Evolutionary conservation across 805 yeast genomes (phyloP).

Genomic region (Isabelozyma rhagii): DNA sequence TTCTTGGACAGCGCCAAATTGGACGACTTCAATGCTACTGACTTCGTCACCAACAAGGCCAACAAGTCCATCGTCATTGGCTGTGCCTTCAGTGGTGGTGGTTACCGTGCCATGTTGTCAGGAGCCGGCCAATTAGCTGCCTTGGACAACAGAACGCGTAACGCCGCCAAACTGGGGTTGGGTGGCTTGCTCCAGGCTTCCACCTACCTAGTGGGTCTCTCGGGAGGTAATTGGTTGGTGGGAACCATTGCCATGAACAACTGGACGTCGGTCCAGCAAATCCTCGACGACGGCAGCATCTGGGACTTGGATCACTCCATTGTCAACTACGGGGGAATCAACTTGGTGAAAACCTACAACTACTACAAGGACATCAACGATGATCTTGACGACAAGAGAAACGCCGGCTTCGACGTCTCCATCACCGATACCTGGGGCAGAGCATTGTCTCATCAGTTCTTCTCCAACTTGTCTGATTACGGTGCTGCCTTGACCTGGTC

Average conservation of each 20-base stretch:
- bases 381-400: slow-evolving; percentile 27
- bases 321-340: slow-evolving; percentile 62
- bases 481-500: slow-evolving; percentile 32
- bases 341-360: slow-evolving; percentile 64
- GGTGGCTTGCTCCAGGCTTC: slow-evolving; percentile 76
- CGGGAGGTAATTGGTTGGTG: slow-evolving; percentile 62
- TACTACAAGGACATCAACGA: slow-evolving; percentile 28
- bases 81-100: slow-evolving; percentile 64
- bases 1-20: slow-evolving; percentile 47
- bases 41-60: slow-evolving; percentile 24
- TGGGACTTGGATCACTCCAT: slow-evolving; percentile 58
- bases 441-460: slow-evolving; percentile 38
- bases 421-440: slow-evolving; percentile 44
- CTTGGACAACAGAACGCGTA: slow-evolving; percentile 65
- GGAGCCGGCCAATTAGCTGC: slow-evolving; percentile 88
- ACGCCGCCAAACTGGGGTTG: slow-evolving; percentile 51
- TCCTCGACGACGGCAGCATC: slow-evolving; percentile 21
- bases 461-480: slow-evolving; percentile 20
- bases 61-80: slow-evolving; percentile 31
- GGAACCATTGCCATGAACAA: slow-evolving; percentile 61
- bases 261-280: slow-evolving; percentile 49
- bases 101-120: slow-evolving; percentile 80
- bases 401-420: slow-evolving; percentile 36
- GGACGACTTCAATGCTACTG: slow-evolving; percentile 45
- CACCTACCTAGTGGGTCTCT: slow-evolving; percentile 73